A percentile compares a stretch with the other conserved stretches of the same genome.
Conservation (phyloP, 2,329 filamentous ascomycete species). For the Neofusicoccum ribis region DNA sequence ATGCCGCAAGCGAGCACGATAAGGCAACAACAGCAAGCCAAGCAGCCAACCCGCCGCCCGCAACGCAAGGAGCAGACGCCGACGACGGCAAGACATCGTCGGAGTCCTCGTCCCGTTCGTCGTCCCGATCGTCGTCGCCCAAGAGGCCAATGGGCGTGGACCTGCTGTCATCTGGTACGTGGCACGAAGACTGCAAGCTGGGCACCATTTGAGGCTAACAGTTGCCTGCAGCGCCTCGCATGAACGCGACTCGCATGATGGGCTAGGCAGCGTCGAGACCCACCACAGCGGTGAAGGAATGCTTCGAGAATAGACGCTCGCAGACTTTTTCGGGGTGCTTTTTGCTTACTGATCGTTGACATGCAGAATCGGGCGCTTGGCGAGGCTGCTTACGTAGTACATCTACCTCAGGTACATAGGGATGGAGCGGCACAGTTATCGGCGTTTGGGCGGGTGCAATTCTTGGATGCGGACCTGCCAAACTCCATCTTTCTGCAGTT, state of each 20-base stretch:
- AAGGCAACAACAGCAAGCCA: background rate
- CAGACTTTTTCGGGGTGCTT: background rate
- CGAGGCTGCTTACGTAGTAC: background rate
- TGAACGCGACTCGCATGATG: constrained; percentile 13
- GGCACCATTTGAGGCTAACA: background rate
- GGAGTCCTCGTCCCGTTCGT: background rate
- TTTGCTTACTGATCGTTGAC: background rate
- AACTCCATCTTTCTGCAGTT: too few species aligned
- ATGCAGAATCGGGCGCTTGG: background rate
- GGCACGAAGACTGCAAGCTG: background rate
- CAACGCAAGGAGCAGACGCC: background rate
- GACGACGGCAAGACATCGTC: background rate
- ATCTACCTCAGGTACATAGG: background rate
- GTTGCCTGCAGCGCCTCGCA: constrained; percentile 7
- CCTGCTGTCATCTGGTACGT: constrained; percentile 1
- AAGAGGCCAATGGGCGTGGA: background rate
- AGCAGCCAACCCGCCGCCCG: background rate
- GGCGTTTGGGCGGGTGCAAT: too few species aligned
- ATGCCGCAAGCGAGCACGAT: background rate
- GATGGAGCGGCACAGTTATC: too few species aligned
- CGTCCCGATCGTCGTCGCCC: constrained; percentile 1
- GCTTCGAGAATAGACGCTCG: background rate
- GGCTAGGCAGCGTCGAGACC: background rate
- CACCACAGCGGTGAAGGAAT: background rate
- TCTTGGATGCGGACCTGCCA: too few species aligned